Evolutionary conservation across 106 monocot genomes (phyloP).

Genomic region (Dioscorea alata): DNA sequence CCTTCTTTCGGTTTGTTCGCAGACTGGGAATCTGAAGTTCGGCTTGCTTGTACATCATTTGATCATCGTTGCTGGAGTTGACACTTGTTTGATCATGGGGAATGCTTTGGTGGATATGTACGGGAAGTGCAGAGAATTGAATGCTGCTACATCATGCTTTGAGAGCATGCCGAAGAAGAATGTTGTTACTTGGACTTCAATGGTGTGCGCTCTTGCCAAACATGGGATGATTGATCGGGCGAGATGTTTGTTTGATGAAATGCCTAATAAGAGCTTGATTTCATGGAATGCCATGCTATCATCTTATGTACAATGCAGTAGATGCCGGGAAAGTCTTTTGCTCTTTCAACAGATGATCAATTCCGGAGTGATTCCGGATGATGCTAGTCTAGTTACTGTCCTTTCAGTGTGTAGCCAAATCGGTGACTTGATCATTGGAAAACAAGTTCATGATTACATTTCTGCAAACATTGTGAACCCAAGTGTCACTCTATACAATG

Average conservation of each 20-base stretch:
- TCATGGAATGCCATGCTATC: slow-evolving; percentile 77
- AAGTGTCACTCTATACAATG: slow-evolving; percentile 24
- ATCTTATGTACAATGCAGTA: slow-evolving; percentile 34
- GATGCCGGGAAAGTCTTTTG: slow-evolving; percentile 25
- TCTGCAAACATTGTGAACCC: slow-evolving; percentile 18
- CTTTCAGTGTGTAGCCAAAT: slow-evolving; percentile 51
- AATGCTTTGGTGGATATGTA: slow-evolving; percentile 80
- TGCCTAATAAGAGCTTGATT: slow-evolving; percentile 40
- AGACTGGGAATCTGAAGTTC: slow-evolving; percentile 17
- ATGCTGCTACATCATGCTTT: slow-evolving; percentile 31
- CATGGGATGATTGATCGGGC: slow-evolving; percentile 41
- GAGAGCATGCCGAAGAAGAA: slow-evolving; percentile 39
- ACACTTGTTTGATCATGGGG: slow-evolving; percentile 36
- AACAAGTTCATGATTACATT: slow-evolving; percentile 33
- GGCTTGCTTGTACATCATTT: slow-evolving; percentile 36
- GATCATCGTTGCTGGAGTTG: slow-evolving; percentile 14
- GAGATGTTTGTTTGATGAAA: slow-evolving; percentile 38
- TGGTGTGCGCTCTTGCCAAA: slow-evolving; percentile 41
- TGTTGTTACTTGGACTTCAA: slow-evolving; percentile 59
- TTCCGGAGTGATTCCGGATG: slow-evolving; percentile 40
- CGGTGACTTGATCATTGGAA: slow-evolving; percentile 45
- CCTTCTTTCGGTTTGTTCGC: slow-evolving; percentile 46
- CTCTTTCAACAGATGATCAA: slow-evolving; percentile 38
- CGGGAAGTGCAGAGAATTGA: slow-evolving; percentile 54
- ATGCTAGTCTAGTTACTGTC: slow-evolving; percentile 29